Conservation (phyloP, 1,284 basidiomycete genomes). For the Somion occarium region DNA sequence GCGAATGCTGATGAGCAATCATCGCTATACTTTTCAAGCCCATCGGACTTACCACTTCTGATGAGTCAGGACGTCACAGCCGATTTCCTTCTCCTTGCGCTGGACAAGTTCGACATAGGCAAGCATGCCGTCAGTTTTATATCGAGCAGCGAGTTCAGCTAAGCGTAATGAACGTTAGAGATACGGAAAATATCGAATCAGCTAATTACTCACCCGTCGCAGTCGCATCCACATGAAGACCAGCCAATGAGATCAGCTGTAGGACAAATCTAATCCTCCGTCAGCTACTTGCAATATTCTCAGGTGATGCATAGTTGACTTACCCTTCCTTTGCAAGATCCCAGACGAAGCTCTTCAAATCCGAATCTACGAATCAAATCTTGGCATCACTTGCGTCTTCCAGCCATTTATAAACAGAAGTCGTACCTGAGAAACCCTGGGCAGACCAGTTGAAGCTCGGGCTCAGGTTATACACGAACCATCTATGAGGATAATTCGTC, state of each 20-base stretch:
- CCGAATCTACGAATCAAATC: conserved; percentile 41
- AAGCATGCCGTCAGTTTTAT: conserved; percentile 83
- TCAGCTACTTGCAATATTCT: not conserved
- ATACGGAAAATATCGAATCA: not conserved
- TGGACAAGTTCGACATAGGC: conserved; percentile 85
- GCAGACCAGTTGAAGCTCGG: conserved; percentile 92
- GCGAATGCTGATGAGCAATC: conserved; percentile 2
- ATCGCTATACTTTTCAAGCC: not conserved
- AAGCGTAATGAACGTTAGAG: not conserved
- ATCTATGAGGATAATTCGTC: conserved; percentile 30
- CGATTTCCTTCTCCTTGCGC: conserved; percentile 84
- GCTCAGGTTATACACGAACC: conserved; percentile 93
- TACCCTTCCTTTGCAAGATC: conserved; percentile 88
- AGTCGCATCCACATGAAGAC: conserved; percentile 82
- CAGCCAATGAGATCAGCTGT: conserved; percentile 84
- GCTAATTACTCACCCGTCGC: conserved; percentile 54
- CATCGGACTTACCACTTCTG: conserved; percentile 71
- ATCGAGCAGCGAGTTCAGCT: conserved; percentile 75
- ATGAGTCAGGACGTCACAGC: conserved; percentile 89
- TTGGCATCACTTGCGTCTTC: no score
- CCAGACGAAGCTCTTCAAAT: conserved; percentile 87
- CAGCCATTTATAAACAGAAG: no score
- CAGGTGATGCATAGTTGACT: conserved; percentile 10
- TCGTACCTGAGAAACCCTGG: conserved; percentile 72
- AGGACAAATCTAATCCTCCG: conserved; percentile 60